These are phyloP conservation scores for Fistulinella prunicolor DNA, from an alignment of 768 basidiomycete species.

Conservation along the genomic window DNA sequence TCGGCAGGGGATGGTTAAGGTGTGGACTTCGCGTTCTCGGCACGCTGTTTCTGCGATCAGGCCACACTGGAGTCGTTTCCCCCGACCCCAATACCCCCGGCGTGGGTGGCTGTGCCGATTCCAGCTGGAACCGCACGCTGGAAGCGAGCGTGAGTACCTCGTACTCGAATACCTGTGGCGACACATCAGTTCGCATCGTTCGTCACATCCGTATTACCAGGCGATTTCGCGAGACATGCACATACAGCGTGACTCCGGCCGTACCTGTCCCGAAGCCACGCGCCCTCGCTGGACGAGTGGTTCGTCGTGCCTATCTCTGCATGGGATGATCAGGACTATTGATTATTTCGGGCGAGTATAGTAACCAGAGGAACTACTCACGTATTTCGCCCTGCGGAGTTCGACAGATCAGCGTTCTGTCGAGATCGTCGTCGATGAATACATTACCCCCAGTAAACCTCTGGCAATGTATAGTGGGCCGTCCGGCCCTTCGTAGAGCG, in stretches of 20 bases:
- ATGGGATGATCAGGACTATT: neutral
- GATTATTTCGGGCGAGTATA: neutral
- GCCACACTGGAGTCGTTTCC: neutral
- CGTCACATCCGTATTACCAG: neutral
- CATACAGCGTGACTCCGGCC: conserved; percentile 13
- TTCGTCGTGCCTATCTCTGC: conserved; percentile 19
- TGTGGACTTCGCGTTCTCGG: neutral
- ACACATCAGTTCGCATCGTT: neutral
- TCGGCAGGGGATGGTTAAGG: neutral
- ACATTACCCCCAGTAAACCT: conserved; percentile 11
- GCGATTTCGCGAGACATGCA: neutral
- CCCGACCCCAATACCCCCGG: neutral
- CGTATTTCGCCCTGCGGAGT: conserved; percentile 17
- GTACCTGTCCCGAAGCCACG: conserved; percentile 10
- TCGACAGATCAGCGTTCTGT: conserved; percentile 2
- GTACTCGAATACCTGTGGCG: conserved; percentile 15
- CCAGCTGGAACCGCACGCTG: conserved; percentile 16
- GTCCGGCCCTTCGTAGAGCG: conserved; percentile 1
- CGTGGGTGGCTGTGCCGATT: neutral
- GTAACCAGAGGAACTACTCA: neutral
- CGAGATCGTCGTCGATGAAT: neutral
- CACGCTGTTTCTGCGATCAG: neutral
- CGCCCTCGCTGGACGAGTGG: conserved; percentile 8
- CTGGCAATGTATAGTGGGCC: conserved; percentile 22
- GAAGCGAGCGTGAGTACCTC: conserved; percentile 22